These are phyloP conservation scores for Trichoderma brevicompactum DNA, from an alignment of 2,329 filamentous ascomycete genomes.

Conservation along the genomic window DNA sequence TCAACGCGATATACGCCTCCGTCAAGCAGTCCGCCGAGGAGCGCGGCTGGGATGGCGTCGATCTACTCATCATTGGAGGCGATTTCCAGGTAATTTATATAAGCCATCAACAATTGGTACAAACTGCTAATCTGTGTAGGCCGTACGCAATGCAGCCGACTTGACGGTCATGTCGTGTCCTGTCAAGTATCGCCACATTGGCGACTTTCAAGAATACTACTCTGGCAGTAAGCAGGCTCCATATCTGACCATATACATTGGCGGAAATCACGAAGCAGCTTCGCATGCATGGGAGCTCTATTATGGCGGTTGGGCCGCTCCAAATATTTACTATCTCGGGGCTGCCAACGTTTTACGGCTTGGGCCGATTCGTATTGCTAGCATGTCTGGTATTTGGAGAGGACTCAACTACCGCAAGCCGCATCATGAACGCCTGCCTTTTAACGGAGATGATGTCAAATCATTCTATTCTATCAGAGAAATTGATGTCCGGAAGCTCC, in stretches of 20 bases:
- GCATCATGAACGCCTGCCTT: conserved; percentile 86
- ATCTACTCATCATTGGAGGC: conserved; percentile 91
- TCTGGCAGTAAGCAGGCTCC: conserved; percentile 76
- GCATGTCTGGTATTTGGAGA: conserved; percentile 94
- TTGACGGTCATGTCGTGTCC: conserved; percentile 89
- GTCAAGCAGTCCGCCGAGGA: conserved; percentile 69
- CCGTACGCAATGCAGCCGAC: conserved; percentile 86
- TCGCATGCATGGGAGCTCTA: conserved; percentile 90
- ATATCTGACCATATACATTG: conserved; percentile 89
- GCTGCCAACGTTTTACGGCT: conserved; percentile 86
- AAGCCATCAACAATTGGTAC: neutral
- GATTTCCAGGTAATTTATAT: conserved; percentile 76
- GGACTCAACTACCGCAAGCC: conserved; percentile 82
- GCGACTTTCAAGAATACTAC: conserved; percentile 96
- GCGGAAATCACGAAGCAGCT: conserved; percentile 93
- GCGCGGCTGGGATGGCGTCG: conserved; percentile 79
- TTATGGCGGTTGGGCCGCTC: conserved; percentile 96
- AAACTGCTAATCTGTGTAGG: conserved; percentile 50
- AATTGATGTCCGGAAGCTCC: conserved; percentile 85
- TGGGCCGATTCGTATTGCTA: conserved; percentile 84
- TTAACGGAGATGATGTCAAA: conserved; percentile 74
- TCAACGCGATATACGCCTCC: conserved; percentile 88
- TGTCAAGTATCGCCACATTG: conserved; percentile 81
- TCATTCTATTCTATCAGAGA: conserved; percentile 90
- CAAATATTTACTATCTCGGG: conserved; percentile 96